Conservation (phyloP, 768 basidiomycete genomes). For the Lepiota subincarnata region DNA sequence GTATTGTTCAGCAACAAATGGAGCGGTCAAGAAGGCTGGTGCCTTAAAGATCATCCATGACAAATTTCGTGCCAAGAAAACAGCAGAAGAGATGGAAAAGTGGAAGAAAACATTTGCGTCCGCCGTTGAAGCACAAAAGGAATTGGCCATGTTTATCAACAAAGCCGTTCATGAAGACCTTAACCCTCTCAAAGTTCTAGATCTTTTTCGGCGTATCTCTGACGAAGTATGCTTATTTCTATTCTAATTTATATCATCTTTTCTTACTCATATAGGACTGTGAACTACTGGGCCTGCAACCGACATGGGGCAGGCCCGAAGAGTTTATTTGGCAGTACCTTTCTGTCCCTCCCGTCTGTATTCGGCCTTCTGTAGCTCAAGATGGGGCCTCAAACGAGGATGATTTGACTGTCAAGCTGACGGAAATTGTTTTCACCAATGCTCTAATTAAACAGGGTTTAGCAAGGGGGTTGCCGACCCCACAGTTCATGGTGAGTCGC, state of each 20-base stretch:
- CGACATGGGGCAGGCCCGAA: slow-evolving; percentile 87
- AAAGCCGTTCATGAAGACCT: slow-evolving; percentile 91
- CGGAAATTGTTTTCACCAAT: slow-evolving; percentile 95
- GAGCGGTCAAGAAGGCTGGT: slow-evolving; percentile 93
- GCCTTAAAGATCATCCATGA: slow-evolving; percentile 96
- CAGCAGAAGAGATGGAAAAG: slow-evolving; percentile 80
- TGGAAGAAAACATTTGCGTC: slow-evolving; percentile 79
- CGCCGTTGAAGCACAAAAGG: slow-evolving; percentile 84
- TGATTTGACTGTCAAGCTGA: slow-evolving; percentile 94
- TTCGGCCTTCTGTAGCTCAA: slow-evolving; percentile 94
- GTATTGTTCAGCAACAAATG: slow-evolving; percentile 90
- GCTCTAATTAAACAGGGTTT: slow-evolving; percentile 89
- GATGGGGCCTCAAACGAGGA: slow-evolving; percentile 99
- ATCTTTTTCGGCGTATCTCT: slow-evolving; percentile 88
- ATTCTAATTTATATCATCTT: not conserved
- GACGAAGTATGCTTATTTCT: slow-evolving; percentile 59
- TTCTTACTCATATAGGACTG: slow-evolving; percentile 60
- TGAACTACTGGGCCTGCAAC: slow-evolving; percentile 88
- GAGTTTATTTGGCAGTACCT: slow-evolving; percentile 99
- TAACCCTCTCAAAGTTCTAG: slow-evolving; percentile 90
- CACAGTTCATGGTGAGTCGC: slow-evolving; percentile 75
- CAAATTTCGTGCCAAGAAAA: slow-evolving; percentile 94
- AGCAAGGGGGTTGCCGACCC: slow-evolving; percentile 80
- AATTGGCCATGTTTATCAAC: slow-evolving; percentile 77
- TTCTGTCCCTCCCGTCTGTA: slow-evolving; percentile 96